These are phyloP conservation scores for Waitea zeae DNA, from an alignment of 1,284 basidiomycete genomes.

Conservation along the genomic window DNA sequence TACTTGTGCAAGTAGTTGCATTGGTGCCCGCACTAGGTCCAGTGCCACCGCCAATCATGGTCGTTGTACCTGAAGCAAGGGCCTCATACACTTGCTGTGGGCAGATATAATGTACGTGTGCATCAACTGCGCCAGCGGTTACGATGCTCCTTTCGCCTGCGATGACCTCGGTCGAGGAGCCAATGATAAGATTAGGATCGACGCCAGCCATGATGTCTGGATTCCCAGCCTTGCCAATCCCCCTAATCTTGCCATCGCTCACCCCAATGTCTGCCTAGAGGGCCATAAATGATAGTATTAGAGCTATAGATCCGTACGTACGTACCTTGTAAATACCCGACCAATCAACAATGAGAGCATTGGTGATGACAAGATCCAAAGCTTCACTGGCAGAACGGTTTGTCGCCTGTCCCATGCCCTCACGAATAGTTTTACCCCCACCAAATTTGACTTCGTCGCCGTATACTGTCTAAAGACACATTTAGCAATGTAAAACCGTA, in stretches of 20 bases:
- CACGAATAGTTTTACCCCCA: slow-evolving; percentile 91
- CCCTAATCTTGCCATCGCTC: slow-evolving; percentile 69
- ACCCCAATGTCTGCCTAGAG: slow-evolving; percentile 90
- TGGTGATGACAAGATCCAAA: slow-evolving; percentile 89
- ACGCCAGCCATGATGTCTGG: slow-evolving; percentile 87
- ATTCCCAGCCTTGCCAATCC: slow-evolving; percentile 94
- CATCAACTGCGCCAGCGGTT: slow-evolving; percentile 89
- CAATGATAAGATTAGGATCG: slow-evolving; percentile 59
- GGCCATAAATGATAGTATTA: neutral
- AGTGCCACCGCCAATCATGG: slow-evolving; percentile 85
- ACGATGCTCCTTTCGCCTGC: slow-evolving; percentile 90
- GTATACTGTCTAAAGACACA: slow-evolving; percentile 41
- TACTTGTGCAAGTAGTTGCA: slow-evolving; percentile 92
- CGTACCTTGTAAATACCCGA: slow-evolving; percentile 83
- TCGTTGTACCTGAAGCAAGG: slow-evolving; percentile 62
- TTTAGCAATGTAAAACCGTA: neutral
- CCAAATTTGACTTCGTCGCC: slow-evolving; percentile 98
- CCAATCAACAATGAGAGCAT: slow-evolving; percentile 91
- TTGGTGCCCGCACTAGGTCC: slow-evolving; percentile 84
- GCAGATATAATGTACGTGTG: slow-evolving; percentile 88
- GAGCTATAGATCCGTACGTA: slow-evolving; percentile 2
- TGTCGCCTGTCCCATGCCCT: slow-evolving; percentile 91
- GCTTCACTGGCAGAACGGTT: slow-evolving; percentile 50
- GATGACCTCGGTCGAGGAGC: slow-evolving; percentile 85
- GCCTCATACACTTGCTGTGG: slow-evolving; percentile 76